Evolutionary conservation across 805 yeast species (phyloP), one percentile per base, ranked within the genome.

Genomic region (Metahyphopichia silvanorum): DNA sequence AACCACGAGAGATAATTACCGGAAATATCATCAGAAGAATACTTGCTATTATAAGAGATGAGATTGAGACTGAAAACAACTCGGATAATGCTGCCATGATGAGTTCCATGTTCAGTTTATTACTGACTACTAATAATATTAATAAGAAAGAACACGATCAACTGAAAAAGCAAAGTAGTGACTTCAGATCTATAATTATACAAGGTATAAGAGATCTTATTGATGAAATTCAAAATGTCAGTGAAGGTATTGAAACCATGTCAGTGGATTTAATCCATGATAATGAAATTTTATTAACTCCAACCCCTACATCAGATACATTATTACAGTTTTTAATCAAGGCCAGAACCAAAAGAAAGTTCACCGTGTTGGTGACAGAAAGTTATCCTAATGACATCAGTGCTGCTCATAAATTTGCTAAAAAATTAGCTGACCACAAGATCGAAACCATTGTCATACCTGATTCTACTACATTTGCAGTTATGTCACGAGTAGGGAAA

Each of bases 401-500:
- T 16, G 67, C 67, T 15, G 86, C 97, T 1, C 95, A 86, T 48
- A 66, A 65, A 38, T 86, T 91, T 53, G 96, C 93, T 15, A 77
- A 78, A 47, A 76, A 74, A 35, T 71, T 93, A 42, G 82, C 95
- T 1, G 82, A 79, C 35, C 87, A 91, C 35, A 86, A 89, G 33
- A 86, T 93, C 28, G 95, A 88, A 42, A 82, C 96, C 2, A 84
- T 89, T 2, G 75, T 93, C 34, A 84, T 93, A 21, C 97, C 98
- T 1, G 99, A 93, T 54, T 75, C 95, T 4, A 83, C 95, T 16
- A 88, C 83, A 0, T 87, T 82, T 59, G 97, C 98, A 0, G 87
- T 93, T 29, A 93, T 93, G 98, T 85, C 96, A 23, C 71, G 96
- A 43, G 98, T 93, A 4, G 96, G 97, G 27, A 94, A 94, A 57